These are phyloP conservation scores for Musa balbisiana DNA, from an alignment of 202 grass and related monocot genomes.

Conservation along the genomic window DNA sequence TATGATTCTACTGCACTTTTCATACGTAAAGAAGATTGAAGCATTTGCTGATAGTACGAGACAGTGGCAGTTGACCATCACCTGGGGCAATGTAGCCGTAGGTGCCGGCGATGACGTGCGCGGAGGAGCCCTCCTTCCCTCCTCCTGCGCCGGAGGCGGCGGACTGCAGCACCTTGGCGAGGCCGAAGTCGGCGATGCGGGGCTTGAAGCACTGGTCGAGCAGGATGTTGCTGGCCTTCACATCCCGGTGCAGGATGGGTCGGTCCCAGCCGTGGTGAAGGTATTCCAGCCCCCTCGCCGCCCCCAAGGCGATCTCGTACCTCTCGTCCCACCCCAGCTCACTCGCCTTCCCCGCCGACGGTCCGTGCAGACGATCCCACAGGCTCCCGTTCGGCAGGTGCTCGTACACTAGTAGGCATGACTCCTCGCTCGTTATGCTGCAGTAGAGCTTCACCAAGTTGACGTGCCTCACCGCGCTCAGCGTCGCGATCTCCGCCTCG, in stretches of 20 bases:
- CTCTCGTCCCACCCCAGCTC: background rate
- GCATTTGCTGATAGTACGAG: too few relatives aligned
- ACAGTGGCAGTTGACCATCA: background rate
- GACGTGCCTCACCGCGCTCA: slow-evolving; percentile 1
- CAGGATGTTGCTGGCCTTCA: slow-evolving; percentile 27
- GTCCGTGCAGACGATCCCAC: background rate
- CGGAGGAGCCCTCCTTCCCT: background rate
- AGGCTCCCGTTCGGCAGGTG: slow-evolving; percentile 14
- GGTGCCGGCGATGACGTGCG: slow-evolving; percentile 7
- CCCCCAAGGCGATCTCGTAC: slow-evolving; percentile 6
- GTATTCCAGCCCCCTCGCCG: slow-evolving; percentile 15
- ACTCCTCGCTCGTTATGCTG: slow-evolving; percentile 12
- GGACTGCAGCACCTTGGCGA: slow-evolving; percentile 1
- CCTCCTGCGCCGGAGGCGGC: background rate
- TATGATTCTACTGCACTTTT: too few relatives aligned
- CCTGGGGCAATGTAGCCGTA: slow-evolving; percentile 22
- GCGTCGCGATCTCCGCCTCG: background rate
- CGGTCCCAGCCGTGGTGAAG: slow-evolving; percentile 19
- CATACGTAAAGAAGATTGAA: too few relatives aligned
- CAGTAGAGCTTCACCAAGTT: slow-evolving; percentile 18
- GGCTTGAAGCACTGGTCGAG: slow-evolving; percentile 4
- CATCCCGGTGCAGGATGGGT: slow-evolving; percentile 12
- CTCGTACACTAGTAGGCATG: slow-evolving; percentile 13
- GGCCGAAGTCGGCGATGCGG: slow-evolving; percentile 15
- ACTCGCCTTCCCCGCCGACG: background rate